phyloP scores from a whole-genome alignment of 192 early-diverging fungal genomes.

The Spizellomyces sp. region DNA sequence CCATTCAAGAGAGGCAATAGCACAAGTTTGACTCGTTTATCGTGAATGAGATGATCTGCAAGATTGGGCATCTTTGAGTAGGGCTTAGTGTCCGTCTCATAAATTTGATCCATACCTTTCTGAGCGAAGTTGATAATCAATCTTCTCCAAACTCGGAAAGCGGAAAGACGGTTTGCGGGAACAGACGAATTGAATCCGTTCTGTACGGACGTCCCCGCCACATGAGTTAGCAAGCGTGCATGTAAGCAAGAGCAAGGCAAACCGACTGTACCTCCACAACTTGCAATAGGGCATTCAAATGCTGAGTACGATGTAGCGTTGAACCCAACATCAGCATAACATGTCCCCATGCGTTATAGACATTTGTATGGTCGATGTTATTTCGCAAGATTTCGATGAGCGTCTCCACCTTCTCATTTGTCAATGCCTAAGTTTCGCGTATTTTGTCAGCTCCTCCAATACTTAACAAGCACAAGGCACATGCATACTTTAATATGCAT shows the following conservation, averaged over 20 bases:
- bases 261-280: background rate
- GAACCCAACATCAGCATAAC: background rate
- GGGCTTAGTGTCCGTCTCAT: no score
- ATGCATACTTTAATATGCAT: no score
- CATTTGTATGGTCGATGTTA: slow-evolving; percentile 1
- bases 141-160: slow-evolving; percentile 1
- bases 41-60: background rate
- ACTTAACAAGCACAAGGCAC: no score
- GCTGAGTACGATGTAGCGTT: background rate
- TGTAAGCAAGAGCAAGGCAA: no score
- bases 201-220: no score
- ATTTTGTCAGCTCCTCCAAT: no score
- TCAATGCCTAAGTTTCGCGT: background rate
- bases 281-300: slow-evolving; percentile 1
- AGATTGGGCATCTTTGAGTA: no score
- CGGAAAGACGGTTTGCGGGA: background rate
- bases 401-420: background rate
- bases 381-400: background rate
- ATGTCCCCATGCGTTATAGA: background rate
- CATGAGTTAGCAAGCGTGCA: no score
- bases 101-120: background rate
- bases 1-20: slow-evolving; percentile 1
- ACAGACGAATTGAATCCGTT: background rate
- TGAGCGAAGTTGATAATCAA: slow-evolving; percentile 6
- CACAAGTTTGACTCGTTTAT: background rate